These are phyloP conservation scores for Biscutella laevigata DNA, from an alignment of 441 rosid genomes.

Conservation along the genomic window DNA sequence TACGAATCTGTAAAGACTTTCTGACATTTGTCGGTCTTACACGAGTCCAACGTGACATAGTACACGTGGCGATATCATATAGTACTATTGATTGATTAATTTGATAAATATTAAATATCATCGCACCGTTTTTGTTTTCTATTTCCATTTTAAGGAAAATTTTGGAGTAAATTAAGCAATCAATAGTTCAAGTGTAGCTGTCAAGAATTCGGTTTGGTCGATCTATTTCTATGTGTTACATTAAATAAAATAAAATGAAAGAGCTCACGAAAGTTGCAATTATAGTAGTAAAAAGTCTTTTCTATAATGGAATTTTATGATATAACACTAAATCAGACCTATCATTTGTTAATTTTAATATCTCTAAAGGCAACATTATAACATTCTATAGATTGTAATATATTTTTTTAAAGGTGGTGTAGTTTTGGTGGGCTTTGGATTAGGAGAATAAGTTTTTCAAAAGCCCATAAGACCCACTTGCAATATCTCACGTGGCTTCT, in stretches of 20 bases:
- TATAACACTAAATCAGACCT: background rate
- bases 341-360: too few species aligned
- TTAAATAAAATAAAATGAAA: too few species aligned
- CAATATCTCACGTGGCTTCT: background rate
- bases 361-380: too few species aligned
- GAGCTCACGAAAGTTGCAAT: background rate
- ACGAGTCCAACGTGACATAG: background rate
- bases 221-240: background rate
- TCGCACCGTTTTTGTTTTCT: background rate
- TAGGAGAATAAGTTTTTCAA: background rate
- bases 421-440: background rate
- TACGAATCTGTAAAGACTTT: background rate
- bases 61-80: constrained; percentile 14
- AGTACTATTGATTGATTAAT: background rate
- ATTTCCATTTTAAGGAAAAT: background rate
- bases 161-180: background rate
- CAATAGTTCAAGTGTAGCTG: too few species aligned
- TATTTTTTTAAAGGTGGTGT: too few species aligned
- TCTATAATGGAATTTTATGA: background rate
- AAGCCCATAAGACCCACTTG: constrained; percentile 1
- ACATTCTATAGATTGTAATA: too few species aligned
- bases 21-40: constrained; percentile 13
- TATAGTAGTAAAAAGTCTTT: background rate
- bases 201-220: background rate
- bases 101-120: background rate